Percentiles rank a stretch among this genome's conserved stretches.
phyloP scores from a whole-genome alignment of 169 alveolate genomes.

The Plasmodium reichenowi region DNA sequence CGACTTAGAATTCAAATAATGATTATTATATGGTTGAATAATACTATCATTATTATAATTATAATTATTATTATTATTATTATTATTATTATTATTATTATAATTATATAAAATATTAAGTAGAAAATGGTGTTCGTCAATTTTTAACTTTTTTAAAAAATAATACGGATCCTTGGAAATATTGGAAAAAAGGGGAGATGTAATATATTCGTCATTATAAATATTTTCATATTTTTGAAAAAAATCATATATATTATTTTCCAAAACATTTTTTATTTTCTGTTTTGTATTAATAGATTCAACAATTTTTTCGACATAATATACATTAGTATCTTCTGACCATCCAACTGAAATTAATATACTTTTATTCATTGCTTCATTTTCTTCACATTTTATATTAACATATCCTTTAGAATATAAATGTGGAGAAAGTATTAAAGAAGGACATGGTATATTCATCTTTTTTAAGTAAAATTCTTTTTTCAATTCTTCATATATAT shows the following conservation, averaged over 20 bases:
- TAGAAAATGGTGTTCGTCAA: constrained; percentile 42
- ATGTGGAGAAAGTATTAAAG: constrained; percentile 39
- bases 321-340: constrained; percentile 62
- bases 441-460: constrained; percentile 30
- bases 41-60: too few relatives aligned
- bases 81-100: too few relatives aligned
- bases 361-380: constrained; percentile 30
- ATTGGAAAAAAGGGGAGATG: constrained; percentile 5
- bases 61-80: too few relatives aligned
- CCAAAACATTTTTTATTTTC: constrained; percentile 37
- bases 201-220: not conserved
- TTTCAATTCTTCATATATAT: constrained; percentile 52
- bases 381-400: constrained; percentile 66
- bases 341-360: constrained; percentile 65
- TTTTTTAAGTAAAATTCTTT: constrained; percentile 32
- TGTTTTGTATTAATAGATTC: constrained; percentile 66
- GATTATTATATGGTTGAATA: too few relatives aligned
- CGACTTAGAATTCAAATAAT: too few relatives aligned
- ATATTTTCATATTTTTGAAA: not conserved
- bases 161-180: constrained; percentile 16
- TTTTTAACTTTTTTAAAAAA: constrained; percentile 61
- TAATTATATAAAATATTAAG: constrained; percentile 25
- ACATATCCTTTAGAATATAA: constrained; percentile 63
- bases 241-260: constrained; percentile 22
- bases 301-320: constrained; percentile 63